Evolutionary conservation across 2,329 filamentous ascomycete genomes (phyloP).

Genomic region (Aspergillus brunneoviolaceus): DNA sequence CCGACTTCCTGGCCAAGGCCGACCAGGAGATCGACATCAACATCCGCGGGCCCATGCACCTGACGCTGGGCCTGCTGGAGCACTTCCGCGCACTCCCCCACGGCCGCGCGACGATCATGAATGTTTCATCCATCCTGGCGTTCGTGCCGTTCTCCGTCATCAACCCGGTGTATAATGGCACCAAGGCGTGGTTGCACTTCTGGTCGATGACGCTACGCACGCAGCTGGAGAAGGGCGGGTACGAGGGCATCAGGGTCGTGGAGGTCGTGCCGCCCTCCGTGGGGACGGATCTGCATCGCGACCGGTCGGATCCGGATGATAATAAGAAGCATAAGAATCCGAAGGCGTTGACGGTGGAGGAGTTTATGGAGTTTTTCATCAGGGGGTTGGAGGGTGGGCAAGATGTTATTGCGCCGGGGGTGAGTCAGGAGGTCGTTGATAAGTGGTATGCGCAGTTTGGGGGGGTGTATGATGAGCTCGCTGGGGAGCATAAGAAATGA

Average conservation of each 20-base stretch:
- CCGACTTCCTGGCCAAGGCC: slow-evolving; percentile 47
- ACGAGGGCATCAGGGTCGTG: slow-evolving; percentile 49
- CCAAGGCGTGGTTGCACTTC: slow-evolving; percentile 60
- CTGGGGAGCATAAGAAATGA: background rate
- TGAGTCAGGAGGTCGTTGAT: slow-evolving; percentile 42
- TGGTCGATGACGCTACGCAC: slow-evolving; percentile 57
- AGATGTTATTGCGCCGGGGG: slow-evolving; percentile 52
- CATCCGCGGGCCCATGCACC: slow-evolving; percentile 58
- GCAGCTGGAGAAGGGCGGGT: slow-evolving; percentile 44
- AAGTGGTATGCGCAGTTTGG: slow-evolving; percentile 49
- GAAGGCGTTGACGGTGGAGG: slow-evolving; percentile 49
- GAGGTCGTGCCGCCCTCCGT: slow-evolving; percentile 59
- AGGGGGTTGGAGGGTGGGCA: slow-evolving; percentile 49
- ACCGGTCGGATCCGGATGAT: slow-evolving; percentile 56
- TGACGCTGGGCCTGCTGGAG: slow-evolving; percentile 50
- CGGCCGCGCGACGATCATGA: slow-evolving; percentile 49
- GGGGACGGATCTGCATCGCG: slow-evolving; percentile 56
- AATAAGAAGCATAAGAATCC: slow-evolving; percentile 59
- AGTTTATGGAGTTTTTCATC: slow-evolving; percentile 54
- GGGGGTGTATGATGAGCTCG: slow-evolving; percentile 27
- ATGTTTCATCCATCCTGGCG: slow-evolving; percentile 55
- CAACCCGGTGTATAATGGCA: slow-evolving; percentile 61
- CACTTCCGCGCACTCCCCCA: slow-evolving; percentile 45
- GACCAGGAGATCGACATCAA: slow-evolving; percentile 61
- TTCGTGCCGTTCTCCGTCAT: slow-evolving; percentile 54